phyloP scores from a whole-genome alignment of 78 protist species.

The Capsaspora owczarzaki region DNA sequence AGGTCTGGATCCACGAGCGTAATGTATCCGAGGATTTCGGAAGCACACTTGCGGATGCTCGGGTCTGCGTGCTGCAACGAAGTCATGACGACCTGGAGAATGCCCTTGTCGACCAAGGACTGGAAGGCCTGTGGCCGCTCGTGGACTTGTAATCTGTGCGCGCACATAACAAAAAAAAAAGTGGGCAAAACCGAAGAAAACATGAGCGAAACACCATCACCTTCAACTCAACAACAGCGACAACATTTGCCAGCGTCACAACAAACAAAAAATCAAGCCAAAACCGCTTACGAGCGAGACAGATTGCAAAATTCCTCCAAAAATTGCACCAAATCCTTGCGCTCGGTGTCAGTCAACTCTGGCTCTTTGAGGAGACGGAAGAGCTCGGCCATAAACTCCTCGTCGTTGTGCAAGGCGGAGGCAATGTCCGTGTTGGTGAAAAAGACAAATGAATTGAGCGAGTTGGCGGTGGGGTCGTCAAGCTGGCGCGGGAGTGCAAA shows the following conservation, averaged over 20 bases:
- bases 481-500: conserved; percentile 70
- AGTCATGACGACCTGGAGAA: neutral
- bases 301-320: neutral
- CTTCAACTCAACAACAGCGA: too few species aligned
- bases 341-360: neutral
- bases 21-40: neutral
- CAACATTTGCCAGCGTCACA: too few species aligned
- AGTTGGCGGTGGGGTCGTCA: conserved; percentile 66
- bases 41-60: neutral
- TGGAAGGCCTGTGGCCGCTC: too few species aligned
- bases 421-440: conserved; percentile 65
- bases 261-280: too few species aligned
- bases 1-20: conserved; percentile 20
- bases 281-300: neutral
- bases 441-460: conserved; percentile 56
- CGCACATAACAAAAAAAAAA: too few species aligned
- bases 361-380: neutral
- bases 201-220: too few species aligned
- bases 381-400: conserved; percentile 17
- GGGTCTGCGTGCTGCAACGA: neutral
- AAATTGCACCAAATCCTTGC: neutral
- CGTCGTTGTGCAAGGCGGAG: conserved; percentile 33
- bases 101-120: neutral
- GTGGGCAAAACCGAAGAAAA: too few species aligned
- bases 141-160: too few species aligned